phyloP scores from a whole-genome alignment of 208 protist species.

The Leptomonas seymouri region DNA sequence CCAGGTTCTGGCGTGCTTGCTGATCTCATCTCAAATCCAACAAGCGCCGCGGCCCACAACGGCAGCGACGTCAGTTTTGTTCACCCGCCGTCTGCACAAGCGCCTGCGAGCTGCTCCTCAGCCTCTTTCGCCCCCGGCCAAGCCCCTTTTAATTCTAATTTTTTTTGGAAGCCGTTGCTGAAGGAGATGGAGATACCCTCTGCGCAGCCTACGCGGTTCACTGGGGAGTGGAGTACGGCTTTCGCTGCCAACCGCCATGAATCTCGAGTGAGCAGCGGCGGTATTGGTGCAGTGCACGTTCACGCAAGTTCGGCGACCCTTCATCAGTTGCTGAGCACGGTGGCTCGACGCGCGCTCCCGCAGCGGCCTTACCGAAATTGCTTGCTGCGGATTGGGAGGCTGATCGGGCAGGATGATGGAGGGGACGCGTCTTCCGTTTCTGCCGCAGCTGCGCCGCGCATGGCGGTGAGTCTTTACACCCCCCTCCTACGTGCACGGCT shows the following conservation, averaged over 20 bases:
- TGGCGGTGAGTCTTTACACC: constrained; percentile 72
- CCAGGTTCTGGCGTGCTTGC: not conserved
- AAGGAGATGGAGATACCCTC: constrained; percentile 9
- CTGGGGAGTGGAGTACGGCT: not conserved
- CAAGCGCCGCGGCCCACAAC: no score
- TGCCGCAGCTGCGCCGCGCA: constrained; percentile 41
- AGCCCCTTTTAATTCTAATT: not conserved
- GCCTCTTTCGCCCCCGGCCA: not conserved
- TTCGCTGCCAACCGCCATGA: not conserved
- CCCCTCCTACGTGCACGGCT: constrained; percentile 43
- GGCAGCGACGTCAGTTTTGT: no score
- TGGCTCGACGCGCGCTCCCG: constrained; percentile 48
- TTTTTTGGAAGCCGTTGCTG: constrained; percentile 41
- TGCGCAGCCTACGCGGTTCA: not conserved
- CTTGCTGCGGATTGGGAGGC: constrained; percentile 46
- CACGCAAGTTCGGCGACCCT: constrained; percentile 22
- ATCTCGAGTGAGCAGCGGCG: not conserved
- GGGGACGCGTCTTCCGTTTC: not conserved
- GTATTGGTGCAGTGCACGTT: constrained; percentile 15
- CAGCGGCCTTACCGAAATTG: constrained; percentile 52
- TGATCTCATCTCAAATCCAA: not conserved
- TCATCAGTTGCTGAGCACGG: constrained; percentile 36
- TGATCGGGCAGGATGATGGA: not conserved
- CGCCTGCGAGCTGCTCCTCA: not conserved
- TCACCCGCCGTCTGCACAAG: no score